These are phyloP conservation scores for Colletotrichum euphorbiae DNA, from an alignment of 2,329 filamentous ascomycete genomes.

Conservation along the genomic window DNA sequence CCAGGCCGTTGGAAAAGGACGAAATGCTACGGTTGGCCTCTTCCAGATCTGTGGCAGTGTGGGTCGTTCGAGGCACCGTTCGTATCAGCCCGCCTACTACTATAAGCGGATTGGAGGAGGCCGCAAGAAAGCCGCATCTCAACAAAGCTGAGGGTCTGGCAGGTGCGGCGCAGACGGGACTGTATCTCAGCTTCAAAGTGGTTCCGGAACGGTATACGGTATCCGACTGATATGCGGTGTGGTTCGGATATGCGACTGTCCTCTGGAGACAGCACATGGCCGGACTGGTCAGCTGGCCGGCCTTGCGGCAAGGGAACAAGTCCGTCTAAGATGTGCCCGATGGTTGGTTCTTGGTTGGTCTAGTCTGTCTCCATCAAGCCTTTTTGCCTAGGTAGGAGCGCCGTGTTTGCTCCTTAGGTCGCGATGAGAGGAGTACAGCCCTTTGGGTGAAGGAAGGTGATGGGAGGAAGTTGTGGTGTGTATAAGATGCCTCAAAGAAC, in stretches of 20 bases:
- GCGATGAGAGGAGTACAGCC: neutral
- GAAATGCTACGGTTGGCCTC: too few relatives aligned
- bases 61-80: too few relatives aligned
- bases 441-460: too few relatives aligned
- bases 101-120: neutral
- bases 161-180: neutral
- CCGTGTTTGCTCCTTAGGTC: neutral
- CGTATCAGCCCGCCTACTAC: too few relatives aligned
- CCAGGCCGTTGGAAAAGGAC: too few relatives aligned
- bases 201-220: neutral
- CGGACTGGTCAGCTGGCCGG: neutral
- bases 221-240: neutral
- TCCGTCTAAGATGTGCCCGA: too few relatives aligned
- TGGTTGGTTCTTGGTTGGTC: too few relatives aligned
- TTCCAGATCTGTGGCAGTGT: too few relatives aligned
- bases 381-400: neutral
- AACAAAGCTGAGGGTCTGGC: neutral
- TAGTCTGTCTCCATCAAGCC: neutral
- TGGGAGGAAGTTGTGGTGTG: neutral
- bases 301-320: neutral
- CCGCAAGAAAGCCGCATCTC: neutral
- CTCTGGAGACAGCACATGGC: neutral
- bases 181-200: neutral
- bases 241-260: neutral
- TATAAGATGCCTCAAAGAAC: constrained; percentile 4